Evolutionary conservation across 805 yeast species (phyloP), one percentile per base, ranked within the genome.

Genomic region (Lipomyces sp.): DNA sequence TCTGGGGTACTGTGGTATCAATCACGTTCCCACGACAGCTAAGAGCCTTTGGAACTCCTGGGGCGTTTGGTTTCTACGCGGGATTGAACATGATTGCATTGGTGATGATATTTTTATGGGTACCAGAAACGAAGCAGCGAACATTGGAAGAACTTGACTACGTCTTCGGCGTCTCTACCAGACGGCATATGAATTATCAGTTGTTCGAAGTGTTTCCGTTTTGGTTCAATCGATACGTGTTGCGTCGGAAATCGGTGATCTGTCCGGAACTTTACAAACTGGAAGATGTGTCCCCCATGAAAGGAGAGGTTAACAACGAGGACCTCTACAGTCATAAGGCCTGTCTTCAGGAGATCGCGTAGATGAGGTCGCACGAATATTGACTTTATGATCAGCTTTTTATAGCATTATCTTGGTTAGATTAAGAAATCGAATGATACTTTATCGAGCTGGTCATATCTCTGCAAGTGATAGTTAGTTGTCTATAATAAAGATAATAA

Each of bases 61-160:
- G 97, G 77, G 96, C 96, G 2, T 91, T 90, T 75, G 92, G 95
- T 15, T 91, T 87, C 84, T 91, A 90, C 74, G 96, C 95, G 1
- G 96, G 88, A 10, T 89, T 94, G 93, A 90, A 90, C 76, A 72
- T 90, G 73, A 90, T 89, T 3, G 82, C 90, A 63, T 87, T 89
- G 83, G 80, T 89, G 79, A 89, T 69, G 50, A 67, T 69, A 50
- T 80, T 76, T 64, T 77, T 82, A 70, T 84, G 83, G 72, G 83
- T 82, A 79, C 90, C 90, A 37, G 90, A 87, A 73, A 87, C 90
- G 24, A 85, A 81, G 70, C 88, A 87, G 37, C 81, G 82, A 74
- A 80, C 87, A 64, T 81, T 86, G 76, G 90, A 86, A 77, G 87
- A 85, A 75, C 83, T 86, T 70, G 77, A 80, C 56, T 67, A 71